phyloP scores from a whole-genome alignment of 345 rosid species.

The Xanthoceras sorbifolium region DNA sequence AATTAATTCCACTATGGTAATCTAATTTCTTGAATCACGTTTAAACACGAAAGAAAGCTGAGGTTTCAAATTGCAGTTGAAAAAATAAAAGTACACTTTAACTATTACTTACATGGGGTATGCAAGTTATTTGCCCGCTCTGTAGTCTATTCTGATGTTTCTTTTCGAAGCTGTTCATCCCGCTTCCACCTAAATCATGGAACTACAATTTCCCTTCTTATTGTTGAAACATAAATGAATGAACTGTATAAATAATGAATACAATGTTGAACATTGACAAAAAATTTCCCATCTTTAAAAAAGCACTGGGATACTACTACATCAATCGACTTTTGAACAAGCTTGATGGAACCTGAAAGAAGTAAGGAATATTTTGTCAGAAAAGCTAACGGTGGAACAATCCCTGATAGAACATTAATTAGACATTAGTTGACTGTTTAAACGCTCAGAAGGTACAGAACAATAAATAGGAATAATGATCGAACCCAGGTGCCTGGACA shows the following conservation, averaged over 20 bases:
- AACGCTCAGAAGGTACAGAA: neutral
- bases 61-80: neutral
- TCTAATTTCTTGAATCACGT: neutral
- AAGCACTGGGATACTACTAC: neutral
- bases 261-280: neutral
- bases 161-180: neutral
- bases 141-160: neutral
- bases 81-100: neutral
- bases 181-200: neutral
- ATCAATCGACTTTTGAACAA: conserved; percentile 44
- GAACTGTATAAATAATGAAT: neutral
- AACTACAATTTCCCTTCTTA: neutral
- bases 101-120: neutral
- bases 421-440: neutral
- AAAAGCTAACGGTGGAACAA: neutral
- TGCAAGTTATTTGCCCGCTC: neutral
- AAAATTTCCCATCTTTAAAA: neutral
- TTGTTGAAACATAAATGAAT: conserved; percentile 15
- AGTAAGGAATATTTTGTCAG: neutral
- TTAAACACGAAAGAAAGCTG: neutral
- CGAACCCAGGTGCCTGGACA: neutral
- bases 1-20: neutral
- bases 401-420: neutral
- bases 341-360: conserved; percentile 60
- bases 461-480: neutral